These are phyloP conservation scores for Rugosomyces carneus DNA, from an alignment of 1,284 basidiomycete species.

Conservation along the genomic window DNA sequence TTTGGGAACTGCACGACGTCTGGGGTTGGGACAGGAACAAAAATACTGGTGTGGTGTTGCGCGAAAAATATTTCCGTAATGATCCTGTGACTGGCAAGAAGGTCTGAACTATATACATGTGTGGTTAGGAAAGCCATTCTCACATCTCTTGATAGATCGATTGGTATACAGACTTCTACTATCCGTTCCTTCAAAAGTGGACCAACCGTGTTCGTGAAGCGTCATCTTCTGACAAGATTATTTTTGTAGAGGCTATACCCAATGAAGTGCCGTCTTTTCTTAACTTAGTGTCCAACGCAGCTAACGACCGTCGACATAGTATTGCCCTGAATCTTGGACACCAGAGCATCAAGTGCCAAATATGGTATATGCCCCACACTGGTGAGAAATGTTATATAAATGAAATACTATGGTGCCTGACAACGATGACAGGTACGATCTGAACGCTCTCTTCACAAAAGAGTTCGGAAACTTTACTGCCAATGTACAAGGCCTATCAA, in stretches of 20 bases:
- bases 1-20: constrained; percentile 91
- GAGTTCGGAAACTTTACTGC: constrained; percentile 77
- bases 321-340: constrained; percentile 75
- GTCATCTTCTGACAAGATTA: constrained; percentile 53
- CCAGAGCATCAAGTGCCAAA: constrained; percentile 55
- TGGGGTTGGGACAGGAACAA: constrained; percentile 85
- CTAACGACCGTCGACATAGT: constrained; percentile 35
- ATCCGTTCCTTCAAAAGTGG: constrained; percentile 76
- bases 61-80: constrained; percentile 82
- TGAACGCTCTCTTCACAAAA: constrained; percentile 81
- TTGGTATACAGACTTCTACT: constrained; percentile 85
- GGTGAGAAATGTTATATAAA: constrained; percentile 41
- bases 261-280: constrained; percentile 65
- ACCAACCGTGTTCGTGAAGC: constrained; percentile 53
- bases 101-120: constrained; percentile 30
- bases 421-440: constrained; percentile 69
- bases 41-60: constrained; percentile 67
- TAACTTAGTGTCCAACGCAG: background rate
- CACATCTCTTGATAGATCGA: constrained; percentile 44
- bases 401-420: background rate
- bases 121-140: constrained; percentile 3
- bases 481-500: constrained; percentile 84
- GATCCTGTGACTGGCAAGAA: constrained; percentile 56
- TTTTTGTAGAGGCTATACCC: constrained; percentile 81
- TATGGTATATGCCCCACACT: constrained; percentile 88